phyloP scores from a whole-genome alignment of 495 filamentous ascomycete species.

The Aspergillus leporis region DNA sequence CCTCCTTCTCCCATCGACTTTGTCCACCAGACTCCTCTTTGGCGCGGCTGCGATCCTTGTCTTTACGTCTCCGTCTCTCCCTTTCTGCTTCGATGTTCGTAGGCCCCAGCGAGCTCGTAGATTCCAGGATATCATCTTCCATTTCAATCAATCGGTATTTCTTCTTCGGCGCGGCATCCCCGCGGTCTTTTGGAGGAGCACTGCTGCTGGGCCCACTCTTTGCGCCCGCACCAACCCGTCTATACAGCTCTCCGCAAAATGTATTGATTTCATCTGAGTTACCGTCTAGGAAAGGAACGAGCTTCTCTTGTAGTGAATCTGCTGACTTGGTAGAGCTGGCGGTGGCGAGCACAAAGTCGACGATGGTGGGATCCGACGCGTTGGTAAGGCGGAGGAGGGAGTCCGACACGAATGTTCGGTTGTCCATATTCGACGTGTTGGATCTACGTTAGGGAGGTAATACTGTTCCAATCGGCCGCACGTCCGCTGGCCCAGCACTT shows the following conservation, averaged over 20 bases:
- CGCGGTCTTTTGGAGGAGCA: constrained; percentile 20
- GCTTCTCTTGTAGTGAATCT: constrained; percentile 53
- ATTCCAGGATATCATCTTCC: constrained; percentile 63
- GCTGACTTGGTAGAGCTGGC: constrained; percentile 55
- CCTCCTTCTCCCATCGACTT: constrained; percentile 34
- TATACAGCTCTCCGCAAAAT: constrained; percentile 57
- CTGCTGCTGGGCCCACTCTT: constrained; percentile 12
- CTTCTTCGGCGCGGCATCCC: constrained; percentile 47
- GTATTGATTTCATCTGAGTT: constrained; percentile 44
- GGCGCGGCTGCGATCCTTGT: constrained; percentile 41
- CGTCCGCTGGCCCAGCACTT: background rate
- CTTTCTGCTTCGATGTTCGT: constrained; percentile 54
- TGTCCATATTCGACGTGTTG: constrained; percentile 30
- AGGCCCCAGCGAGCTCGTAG: constrained; percentile 44
- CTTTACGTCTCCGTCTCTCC: constrained; percentile 43
- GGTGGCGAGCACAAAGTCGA: constrained; percentile 64
- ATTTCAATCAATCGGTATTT: constrained; percentile 82
- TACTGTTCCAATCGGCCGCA: background rate
- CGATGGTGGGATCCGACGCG: constrained; percentile 58
- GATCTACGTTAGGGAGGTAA: background rate
- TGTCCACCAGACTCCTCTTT: constrained; percentile 31
- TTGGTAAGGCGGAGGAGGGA: constrained; percentile 54
- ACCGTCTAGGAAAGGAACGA: constrained; percentile 55
- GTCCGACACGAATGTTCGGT: constrained; percentile 48
- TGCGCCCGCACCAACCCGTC: constrained; percentile 39